Evolutionary conservation across 352 stramenopile genomes (phyloP).

Genomic region (Discostella stelligera): DNA sequence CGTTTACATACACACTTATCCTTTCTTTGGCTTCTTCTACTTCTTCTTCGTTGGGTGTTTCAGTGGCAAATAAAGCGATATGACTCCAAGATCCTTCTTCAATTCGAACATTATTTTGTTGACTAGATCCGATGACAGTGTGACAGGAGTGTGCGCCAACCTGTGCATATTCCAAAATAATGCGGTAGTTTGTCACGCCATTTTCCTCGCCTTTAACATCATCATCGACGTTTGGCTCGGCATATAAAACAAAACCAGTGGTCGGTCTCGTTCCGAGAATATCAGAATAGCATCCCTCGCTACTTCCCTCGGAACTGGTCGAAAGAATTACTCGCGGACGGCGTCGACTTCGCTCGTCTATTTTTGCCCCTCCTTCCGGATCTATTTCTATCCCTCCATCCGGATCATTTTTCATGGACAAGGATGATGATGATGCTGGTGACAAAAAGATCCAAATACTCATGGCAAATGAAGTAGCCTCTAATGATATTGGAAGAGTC

Average conservation of each 20-base stretch:
- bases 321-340: constrained; percentile 39
- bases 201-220: neutral
- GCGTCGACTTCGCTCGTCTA: neutral
- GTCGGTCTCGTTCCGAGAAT: constrained; percentile 17
- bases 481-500: constrained; percentile 29
- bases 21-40: constrained; percentile 24
- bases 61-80: constrained; percentile 30
- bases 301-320: constrained; percentile 14
- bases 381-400: no score
- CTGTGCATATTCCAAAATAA: constrained; percentile 38
- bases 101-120: constrained; percentile 10
- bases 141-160: constrained; percentile 19
- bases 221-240: constrained; percentile 22
- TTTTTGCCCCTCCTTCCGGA: no score
- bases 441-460: constrained; percentile 45
- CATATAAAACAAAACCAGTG: constrained; percentile 38
- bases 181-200: constrained; percentile 19
- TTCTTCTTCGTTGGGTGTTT: neutral
- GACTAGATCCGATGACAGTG: constrained; percentile 24
- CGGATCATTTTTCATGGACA: no score
- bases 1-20: constrained; percentile 41
- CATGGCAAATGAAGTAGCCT: constrained; percentile 37
- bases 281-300: constrained; percentile 33
- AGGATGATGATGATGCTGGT: constrained; percentile 3
- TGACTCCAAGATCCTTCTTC: constrained; percentile 40